Conservation (phyloP, 345 rosid species). For the Salix udensis region DNA sequence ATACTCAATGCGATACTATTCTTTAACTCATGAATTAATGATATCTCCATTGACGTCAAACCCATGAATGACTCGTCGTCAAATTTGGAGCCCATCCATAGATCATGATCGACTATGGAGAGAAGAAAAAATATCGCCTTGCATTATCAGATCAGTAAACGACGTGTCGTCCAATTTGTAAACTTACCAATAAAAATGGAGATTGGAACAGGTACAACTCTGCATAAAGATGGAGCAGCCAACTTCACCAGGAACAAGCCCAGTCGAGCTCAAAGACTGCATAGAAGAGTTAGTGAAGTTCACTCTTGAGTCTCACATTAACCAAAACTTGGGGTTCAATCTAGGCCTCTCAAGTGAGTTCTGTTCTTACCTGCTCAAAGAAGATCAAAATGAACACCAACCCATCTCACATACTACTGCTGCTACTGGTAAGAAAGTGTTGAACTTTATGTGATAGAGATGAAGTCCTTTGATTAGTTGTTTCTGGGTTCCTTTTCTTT, state of each 20-base stretch:
- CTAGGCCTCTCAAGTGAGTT: conserved; percentile 36
- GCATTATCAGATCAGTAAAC: too few species aligned
- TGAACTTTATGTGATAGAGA: not conserved
- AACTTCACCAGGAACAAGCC: conserved; percentile 16
- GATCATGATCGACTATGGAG: too few species aligned
- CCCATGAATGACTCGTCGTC: too few species aligned
- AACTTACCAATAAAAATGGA: not conserved
- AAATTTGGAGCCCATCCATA: too few species aligned
- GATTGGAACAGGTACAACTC: not conserved
- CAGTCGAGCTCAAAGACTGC: conserved; percentile 22
- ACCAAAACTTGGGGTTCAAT: conserved; percentile 31
- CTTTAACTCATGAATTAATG: too few species aligned
- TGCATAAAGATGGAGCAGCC: conserved; percentile 6
- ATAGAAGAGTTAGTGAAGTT: conserved; percentile 44
- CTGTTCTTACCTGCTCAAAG: conserved; percentile 41
- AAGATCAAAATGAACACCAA: conserved; percentile 10
- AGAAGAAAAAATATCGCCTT: too few species aligned
- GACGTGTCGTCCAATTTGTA: too few species aligned
- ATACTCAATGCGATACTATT: too few species aligned
- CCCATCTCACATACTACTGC: not conserved
- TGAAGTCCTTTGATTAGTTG: not conserved
- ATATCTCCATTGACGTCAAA: too few species aligned
- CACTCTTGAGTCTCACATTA: conserved; percentile 34
- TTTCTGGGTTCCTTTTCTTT: not conserved
- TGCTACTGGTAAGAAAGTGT: not conserved